phyloP scores from a whole-genome alignment of 179 eudicot species.

The Drosera spatulata region DNA sequence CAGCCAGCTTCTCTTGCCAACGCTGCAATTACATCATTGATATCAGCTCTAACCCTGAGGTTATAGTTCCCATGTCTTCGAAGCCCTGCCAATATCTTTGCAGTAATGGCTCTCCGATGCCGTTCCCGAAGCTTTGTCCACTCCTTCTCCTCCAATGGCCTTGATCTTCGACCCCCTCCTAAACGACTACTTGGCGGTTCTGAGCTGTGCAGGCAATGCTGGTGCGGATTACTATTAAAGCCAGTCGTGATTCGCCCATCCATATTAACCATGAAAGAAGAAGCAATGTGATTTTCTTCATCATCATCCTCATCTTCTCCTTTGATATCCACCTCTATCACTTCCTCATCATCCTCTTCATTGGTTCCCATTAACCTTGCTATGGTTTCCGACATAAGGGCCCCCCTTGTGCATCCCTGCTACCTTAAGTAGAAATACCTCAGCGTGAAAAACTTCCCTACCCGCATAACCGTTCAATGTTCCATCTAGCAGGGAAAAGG shows the following conservation, averaged over 20 bases:
- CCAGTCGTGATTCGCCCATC: constrained; percentile 35
- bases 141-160: constrained; percentile 94
- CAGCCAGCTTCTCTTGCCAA: constrained; percentile 99
- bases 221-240: constrained; percentile 28
- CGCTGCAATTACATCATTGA: constrained; percentile 94
- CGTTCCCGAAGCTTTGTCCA: constrained; percentile 92
- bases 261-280: constrained; percentile 31
- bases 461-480: neutral
- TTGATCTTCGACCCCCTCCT: constrained; percentile 56
- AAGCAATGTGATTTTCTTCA: constrained; percentile 35
- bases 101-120: constrained; percentile 90
- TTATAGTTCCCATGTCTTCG: constrained; percentile 94
- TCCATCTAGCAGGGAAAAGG: too few relatives aligned
- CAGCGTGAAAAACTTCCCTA: neutral
- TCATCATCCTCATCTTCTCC: constrained; percentile 68
- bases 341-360: constrained; percentile 86
- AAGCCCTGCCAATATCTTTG: constrained; percentile 88
- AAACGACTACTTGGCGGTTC: constrained; percentile 46
- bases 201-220: constrained; percentile 49
- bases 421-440: neutral
- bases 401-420: neutral
- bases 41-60: constrained; percentile 96
- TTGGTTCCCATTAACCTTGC: constrained; percentile 61
- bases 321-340: constrained; percentile 75
- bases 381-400: constrained; percentile 44